Percentiles rank a stretch among this genome's conserved stretches.
phyloP scores from a whole-genome alignment of 805 yeast genomes.

The Nakazawaea pomicola region DNA sequence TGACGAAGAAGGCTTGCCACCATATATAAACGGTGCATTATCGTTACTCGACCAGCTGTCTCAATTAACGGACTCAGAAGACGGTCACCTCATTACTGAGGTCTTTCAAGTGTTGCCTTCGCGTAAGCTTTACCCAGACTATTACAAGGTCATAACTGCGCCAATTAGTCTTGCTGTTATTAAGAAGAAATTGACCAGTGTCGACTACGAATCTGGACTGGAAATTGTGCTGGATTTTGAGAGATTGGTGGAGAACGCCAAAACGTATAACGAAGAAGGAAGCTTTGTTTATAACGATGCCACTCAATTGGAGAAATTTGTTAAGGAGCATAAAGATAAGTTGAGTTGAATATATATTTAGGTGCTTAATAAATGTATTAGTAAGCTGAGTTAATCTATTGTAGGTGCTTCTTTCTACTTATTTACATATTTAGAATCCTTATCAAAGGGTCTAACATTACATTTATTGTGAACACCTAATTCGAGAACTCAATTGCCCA shows the following conservation, averaged over 20 bases:
- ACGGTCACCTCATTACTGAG: conserved; percentile 40
- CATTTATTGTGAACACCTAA: too few relatives aligned
- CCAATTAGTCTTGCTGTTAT: conserved; percentile 60
- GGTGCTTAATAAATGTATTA: too few relatives aligned
- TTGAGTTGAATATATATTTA: background rate
- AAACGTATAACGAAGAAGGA: conserved; percentile 62
- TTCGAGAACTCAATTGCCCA: too few relatives aligned
- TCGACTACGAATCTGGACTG: conserved; percentile 30
- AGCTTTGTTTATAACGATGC: conserved; percentile 63
- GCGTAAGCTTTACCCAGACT: conserved; percentile 75
- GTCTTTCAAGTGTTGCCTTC: conserved; percentile 72
- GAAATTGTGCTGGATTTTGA: conserved; percentile 46
- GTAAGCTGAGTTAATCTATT: too few relatives aligned
- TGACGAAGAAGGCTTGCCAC: conserved; percentile 15
- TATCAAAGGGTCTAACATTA: too few relatives aligned
- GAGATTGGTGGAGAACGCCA: conserved; percentile 64
- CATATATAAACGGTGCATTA: conserved; percentile 16
- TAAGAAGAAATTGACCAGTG: conserved; percentile 39
- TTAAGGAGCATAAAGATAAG: conserved; percentile 16
- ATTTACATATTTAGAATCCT: too few relatives aligned
- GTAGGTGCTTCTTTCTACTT: too few relatives aligned
- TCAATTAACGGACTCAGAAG: conserved; percentile 39
- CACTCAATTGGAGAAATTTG: conserved; percentile 33
- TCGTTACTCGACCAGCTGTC: conserved; percentile 38
- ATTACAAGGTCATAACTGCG: conserved; percentile 55